These are phyloP conservation scores for Paramecium caudatum DNA, from an alignment of 73 alveolate genomes.

Conservation along the genomic window DNA sequence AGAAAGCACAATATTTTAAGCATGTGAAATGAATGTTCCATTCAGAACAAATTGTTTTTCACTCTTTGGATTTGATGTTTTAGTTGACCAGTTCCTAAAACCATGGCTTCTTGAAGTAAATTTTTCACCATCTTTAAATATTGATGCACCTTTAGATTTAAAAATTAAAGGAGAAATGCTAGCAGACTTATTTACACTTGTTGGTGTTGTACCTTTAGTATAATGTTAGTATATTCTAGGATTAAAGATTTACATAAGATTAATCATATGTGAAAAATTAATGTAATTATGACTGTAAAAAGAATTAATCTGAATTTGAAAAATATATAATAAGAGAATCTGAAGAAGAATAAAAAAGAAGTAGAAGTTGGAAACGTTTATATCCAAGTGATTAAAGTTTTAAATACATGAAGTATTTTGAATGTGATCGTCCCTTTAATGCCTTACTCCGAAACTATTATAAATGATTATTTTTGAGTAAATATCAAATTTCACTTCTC, in stretches of 20 bases:
- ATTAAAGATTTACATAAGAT: constrained; percentile 61
- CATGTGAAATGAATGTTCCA: constrained; percentile 87
- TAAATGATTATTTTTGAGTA: not conserved
- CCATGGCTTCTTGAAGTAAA: constrained; percentile 97
- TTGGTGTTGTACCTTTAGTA: constrained; percentile 88
- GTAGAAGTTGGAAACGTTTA: constrained; percentile 85
- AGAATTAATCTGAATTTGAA: constrained; percentile 36
- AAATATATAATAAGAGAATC: constrained; percentile 80
- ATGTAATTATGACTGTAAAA: constrained; percentile 37
- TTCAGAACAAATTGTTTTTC: constrained; percentile 90
- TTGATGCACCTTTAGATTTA: constrained; percentile 89
- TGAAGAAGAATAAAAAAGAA: constrained; percentile 79
- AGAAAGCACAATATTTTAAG: constrained; percentile 81
- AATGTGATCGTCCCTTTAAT: constrained; percentile 86
- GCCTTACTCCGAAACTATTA: constrained; percentile 70
- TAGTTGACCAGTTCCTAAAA: constrained; percentile 88
- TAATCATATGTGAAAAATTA: constrained; percentile 48
- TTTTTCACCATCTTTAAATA: constrained; percentile 89
- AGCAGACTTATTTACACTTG: constrained; percentile 89
- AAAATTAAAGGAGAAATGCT: constrained; percentile 91
- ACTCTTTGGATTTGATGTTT: constrained; percentile 91
- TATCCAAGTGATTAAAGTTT: constrained; percentile 83
- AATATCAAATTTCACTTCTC: not conserved
- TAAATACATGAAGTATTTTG: constrained; percentile 86
- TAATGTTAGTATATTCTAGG: constrained; percentile 30